These are phyloP conservation scores for Tieghemostelium lacteum DNA, from an alignment of 78 protist genomes.

Conservation along the genomic window DNA sequence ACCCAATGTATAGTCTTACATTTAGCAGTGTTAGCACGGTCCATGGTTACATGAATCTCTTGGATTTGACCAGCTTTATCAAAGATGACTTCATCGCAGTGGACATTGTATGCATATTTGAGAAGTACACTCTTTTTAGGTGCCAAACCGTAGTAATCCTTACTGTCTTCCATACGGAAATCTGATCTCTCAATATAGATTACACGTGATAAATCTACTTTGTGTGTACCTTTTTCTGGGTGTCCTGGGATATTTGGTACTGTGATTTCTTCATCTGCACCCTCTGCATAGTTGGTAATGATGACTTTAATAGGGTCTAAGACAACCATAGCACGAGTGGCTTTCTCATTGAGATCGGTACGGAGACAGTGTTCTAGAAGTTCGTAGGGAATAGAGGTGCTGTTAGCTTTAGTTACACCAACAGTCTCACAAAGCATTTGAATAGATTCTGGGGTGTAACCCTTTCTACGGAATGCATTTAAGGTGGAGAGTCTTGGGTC, in stretches of 20 bases:
- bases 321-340: conserved; percentile 84
- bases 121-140: conserved; percentile 87
- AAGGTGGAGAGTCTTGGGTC: conserved; percentile 98
- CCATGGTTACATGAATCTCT: conserved; percentile 75
- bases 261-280: conserved; percentile 49
- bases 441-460: conserved; percentile 94
- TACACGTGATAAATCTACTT: conserved; percentile 54
- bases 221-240: conserved; percentile 77
- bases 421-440: conserved; percentile 91
- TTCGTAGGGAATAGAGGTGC: conserved; percentile 64
- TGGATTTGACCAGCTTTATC: conserved; percentile 79
- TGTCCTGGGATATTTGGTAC: conserved; percentile 90
- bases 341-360: conserved; percentile 71
- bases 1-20: conserved; percentile 96
- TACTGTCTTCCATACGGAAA: conserved; percentile 80
- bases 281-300: conserved; percentile 54
- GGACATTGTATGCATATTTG: conserved; percentile 75
- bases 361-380: conserved; percentile 76
- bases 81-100: conserved; percentile 51
- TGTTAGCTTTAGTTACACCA: conserved; percentile 92
- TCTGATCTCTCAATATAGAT: conserved; percentile 93
- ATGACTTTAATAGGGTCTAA: conserved; percentile 90
- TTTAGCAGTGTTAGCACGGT: conserved; percentile 21
- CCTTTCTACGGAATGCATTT: conserved; percentile 93
- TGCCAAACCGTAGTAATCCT: conserved; percentile 90